A percentile compares a stretch with the other conserved stretches of the same genome.
Evolutionary conservation across 306 rosid genomes (phyloP).

Genomic region (Quercus glauca): DNA sequence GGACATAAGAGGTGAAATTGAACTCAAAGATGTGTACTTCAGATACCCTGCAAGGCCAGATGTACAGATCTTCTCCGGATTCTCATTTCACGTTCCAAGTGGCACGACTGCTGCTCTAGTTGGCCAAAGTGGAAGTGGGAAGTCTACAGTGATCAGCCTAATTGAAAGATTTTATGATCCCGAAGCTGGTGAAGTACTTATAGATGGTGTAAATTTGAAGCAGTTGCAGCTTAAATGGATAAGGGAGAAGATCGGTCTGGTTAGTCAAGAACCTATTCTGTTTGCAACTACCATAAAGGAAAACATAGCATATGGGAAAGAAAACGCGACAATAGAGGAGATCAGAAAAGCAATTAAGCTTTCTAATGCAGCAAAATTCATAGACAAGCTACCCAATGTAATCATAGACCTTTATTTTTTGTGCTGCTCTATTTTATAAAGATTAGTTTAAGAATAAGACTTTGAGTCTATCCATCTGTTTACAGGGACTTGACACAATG

Average conservation of each 20-base stretch:
- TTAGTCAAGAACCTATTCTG: conserved; percentile 79
- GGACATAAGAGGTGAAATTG: conserved; percentile 68
- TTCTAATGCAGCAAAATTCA: conserved; percentile 87
- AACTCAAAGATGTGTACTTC: conserved; percentile 70
- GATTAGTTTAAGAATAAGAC: not conserved
- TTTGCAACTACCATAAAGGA: conserved; percentile 64
- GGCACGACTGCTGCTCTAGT: conserved; percentile 82
- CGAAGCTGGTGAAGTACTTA: conserved; percentile 68
- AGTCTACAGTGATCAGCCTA: conserved; percentile 74
- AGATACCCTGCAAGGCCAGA: conserved; percentile 82
- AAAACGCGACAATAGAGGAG: conserved; percentile 69
- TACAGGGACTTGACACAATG: conserved; percentile 78
- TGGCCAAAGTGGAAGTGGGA: conserved; percentile 97
- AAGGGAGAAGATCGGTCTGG: conserved; percentile 79
- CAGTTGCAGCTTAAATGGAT: conserved; percentile 59
- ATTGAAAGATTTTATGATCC: conserved; percentile 92
- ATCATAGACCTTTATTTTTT: not conserved
- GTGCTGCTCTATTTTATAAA: not conserved
- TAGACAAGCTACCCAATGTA: conserved; percentile 70
- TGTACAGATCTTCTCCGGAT: conserved; percentile 71
- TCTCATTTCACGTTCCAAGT: conserved; percentile 60
- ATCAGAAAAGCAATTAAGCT: conserved; percentile 56
- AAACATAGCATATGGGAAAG: conserved; percentile 82
- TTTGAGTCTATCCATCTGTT: not conserved
- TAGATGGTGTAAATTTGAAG: conserved; percentile 74